These are phyloP conservation scores for Annulohypoxylon stygium DNA, from an alignment of 495 filamentous ascomycete species.

Conservation along the genomic window DNA sequence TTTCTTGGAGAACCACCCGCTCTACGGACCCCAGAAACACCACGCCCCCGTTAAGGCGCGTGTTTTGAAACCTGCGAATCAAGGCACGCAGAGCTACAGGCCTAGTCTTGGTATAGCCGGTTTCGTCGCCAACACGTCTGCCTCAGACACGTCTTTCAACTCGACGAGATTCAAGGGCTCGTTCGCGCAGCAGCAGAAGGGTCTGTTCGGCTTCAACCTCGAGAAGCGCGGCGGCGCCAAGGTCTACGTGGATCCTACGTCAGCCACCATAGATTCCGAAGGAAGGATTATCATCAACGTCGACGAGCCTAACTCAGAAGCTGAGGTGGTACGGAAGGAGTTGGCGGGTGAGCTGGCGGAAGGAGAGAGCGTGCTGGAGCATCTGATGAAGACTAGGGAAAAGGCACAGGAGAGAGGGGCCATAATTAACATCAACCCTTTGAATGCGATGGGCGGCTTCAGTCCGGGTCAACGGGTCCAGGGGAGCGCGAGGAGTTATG, in stretches of 20 bases:
- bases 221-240: constrained; percentile 74
- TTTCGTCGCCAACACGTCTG: constrained; percentile 55
- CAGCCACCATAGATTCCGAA: constrained; percentile 69
- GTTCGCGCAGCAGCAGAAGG: constrained; percentile 4
- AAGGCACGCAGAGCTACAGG: constrained; percentile 35
- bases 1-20: constrained; percentile 81
- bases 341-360: constrained; percentile 57
- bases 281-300: constrained; percentile 70
- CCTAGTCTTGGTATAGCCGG: constrained; percentile 63
- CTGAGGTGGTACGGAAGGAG: constrained; percentile 67
- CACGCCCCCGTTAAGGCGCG: constrained; percentile 76
- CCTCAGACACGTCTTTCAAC: constrained; percentile 51
- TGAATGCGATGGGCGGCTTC: background rate
- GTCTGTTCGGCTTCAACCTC: constrained; percentile 66
- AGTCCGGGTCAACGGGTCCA: background rate
- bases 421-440: constrained; percentile 13
- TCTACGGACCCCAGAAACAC: constrained; percentile 79
- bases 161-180: background rate
- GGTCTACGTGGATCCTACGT: constrained; percentile 69
- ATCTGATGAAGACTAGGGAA: constrained; percentile 26
- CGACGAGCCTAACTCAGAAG: constrained; percentile 57
- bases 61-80: constrained; percentile 64
- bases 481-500: constrained; percentile 31
- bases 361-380: constrained; percentile 48
- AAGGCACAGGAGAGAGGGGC: constrained; percentile 8